A percentile compares a stretch with the other conserved stretches of the same genome.
Conservation (phyloP, 805 yeast species). For the Candida palmyrensis region DNA sequence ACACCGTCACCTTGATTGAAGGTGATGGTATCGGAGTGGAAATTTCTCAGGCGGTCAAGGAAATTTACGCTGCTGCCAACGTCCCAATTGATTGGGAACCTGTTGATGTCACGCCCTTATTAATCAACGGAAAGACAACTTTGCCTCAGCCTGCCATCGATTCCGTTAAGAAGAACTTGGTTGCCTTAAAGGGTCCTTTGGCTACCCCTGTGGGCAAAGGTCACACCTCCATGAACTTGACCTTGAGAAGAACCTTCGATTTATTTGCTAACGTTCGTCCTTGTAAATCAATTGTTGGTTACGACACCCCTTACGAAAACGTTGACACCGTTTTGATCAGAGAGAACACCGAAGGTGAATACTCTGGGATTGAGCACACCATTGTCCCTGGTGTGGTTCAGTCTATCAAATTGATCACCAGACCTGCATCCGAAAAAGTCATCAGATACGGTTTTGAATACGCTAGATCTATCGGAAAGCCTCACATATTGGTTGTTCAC, state of each 20-base stretch:
- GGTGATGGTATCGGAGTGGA: constrained; percentile 99
- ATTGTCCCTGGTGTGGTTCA: constrained; percentile 98
- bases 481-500: constrained; percentile 91
- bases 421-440: constrained; percentile 93
- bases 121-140: constrained; percentile 89
- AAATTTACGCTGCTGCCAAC: constrained; percentile 87
- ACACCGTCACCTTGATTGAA: constrained; percentile 91
- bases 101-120: constrained; percentile 91
- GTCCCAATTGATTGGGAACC: constrained; percentile 98
- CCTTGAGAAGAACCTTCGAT: constrained; percentile 94
- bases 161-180: constrained; percentile 86
- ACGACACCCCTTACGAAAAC: constrained; percentile 81
- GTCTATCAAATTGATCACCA: constrained; percentile 94
- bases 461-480: constrained; percentile 83
- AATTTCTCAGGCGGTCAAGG: constrained; percentile 90
- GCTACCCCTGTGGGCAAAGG: constrained; percentile 99
- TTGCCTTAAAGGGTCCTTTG: constrained; percentile 96
- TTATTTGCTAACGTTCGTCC: constrained; percentile 97
- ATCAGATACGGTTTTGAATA: constrained; percentile 96
- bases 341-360: constrained; percentile 99
- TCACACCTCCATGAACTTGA: constrained; percentile 94
- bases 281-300: constrained; percentile 89
- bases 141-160: constrained; percentile 90
- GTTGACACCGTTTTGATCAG: constrained; percentile 95
- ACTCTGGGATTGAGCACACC: constrained; percentile 98